Conservation (phyloP, 208 protist species). For the Polymyxa betae region DNA sequence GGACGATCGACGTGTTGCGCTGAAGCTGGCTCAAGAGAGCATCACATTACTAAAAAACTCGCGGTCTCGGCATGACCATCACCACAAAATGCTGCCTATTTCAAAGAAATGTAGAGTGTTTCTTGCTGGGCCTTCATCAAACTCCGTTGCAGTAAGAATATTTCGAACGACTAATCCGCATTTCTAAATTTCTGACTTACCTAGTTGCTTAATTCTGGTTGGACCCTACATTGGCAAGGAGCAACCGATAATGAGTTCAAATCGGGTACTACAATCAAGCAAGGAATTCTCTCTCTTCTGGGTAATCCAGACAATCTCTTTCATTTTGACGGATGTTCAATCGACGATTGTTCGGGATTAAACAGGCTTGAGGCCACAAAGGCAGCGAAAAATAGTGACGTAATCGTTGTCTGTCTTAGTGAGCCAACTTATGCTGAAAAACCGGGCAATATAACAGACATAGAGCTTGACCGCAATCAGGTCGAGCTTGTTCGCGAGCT, state of each 20-base stretch:
- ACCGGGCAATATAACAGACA: constrained; percentile 61
- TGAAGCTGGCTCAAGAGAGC: constrained; percentile 56
- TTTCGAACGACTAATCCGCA: neutral
- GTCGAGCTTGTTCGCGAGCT: constrained; percentile 34
- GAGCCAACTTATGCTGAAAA: constrained; percentile 61
- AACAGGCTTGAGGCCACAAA: neutral
- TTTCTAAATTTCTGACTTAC: neutral
- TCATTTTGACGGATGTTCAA: constrained; percentile 51
- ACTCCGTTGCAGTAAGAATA: neutral
- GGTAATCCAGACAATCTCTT: neutral
- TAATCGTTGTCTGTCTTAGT: constrained; percentile 62
- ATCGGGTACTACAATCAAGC: constrained; percentile 56
- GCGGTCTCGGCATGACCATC: neutral
- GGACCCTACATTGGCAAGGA: constrained; percentile 68
- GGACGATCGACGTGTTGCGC: constrained; percentile 53
- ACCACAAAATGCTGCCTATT: neutral
- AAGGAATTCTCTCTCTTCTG: neutral
- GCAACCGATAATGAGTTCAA: constrained; percentile 48
- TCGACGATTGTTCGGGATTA: neutral
- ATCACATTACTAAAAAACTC: constrained; percentile 65
- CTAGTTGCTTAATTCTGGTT: constrained; percentile 53
- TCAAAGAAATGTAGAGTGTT: neutral
- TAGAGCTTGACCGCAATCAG: constrained; percentile 22
- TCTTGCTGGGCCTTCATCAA: neutral
- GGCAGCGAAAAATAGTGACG: constrained; percentile 15